A percentile compares a stretch with the other conserved stretches of the same genome.
These are phyloP conservation scores for Hippophae rhamnoides DNA, from an alignment of 306 rosid species.

Conservation along the genomic window DNA sequence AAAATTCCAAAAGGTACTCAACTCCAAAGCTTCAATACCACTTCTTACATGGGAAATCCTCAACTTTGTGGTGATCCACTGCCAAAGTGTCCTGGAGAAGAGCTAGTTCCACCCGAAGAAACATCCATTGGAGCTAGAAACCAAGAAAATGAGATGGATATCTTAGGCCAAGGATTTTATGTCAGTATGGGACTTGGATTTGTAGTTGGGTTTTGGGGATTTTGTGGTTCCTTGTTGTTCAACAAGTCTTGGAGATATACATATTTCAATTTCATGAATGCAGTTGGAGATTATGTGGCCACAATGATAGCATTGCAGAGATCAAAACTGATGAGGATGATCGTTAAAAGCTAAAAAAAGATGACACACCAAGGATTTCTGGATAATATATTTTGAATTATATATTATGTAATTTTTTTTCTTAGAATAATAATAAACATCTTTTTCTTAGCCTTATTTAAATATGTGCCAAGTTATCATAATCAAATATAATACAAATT, in stretches of 20 bases:
- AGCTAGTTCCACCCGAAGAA: not conserved
- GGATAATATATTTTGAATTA: no score
- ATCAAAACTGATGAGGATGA: no score
- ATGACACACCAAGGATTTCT: no score
- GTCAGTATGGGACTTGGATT: not conserved
- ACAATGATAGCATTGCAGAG: no score
- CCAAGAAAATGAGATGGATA: not conserved
- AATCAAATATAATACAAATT: no score
- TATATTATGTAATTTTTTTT: no score
- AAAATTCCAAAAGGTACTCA: not conserved
- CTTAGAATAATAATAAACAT: no score
- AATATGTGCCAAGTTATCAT: no score
- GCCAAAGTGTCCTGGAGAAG: not conserved
- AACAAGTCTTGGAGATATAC: not conserved
- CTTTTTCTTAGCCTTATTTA: no score
- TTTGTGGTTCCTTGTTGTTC: not conserved
- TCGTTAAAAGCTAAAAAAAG: no score
- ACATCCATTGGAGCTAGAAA: not conserved
- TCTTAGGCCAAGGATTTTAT: not conserved
- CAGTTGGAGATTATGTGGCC: not conserved
- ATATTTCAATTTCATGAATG: not conserved
- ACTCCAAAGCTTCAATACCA: not conserved
- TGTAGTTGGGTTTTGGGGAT: slow-evolving; percentile 1
- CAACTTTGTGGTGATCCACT: not conserved
- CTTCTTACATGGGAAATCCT: not conserved